Conservation (phyloP, 495 filamentous ascomycete genomes). For the Trichoderma asperelloides region DNA sequence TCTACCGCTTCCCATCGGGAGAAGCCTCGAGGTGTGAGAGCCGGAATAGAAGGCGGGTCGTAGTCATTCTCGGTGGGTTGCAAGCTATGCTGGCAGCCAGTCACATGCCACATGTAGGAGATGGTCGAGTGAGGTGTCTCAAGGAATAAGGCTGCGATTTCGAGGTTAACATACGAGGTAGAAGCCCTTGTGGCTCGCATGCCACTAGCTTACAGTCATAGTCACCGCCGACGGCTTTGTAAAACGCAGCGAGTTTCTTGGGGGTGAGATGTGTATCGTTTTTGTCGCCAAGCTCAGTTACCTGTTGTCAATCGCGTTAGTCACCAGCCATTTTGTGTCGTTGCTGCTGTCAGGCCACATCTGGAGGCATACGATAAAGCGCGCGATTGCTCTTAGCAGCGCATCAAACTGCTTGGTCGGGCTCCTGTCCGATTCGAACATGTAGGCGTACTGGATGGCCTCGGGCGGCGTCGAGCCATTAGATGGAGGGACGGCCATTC, state of each 20-base stretch:
- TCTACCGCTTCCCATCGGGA: constrained; percentile 93
- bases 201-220: constrained; percentile 54
- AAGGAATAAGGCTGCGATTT: constrained; percentile 55
- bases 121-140: constrained; percentile 63
- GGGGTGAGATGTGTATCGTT: constrained; percentile 62
- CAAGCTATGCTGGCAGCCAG: constrained; percentile 79
- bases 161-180: neutral
- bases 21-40: constrained; percentile 74
- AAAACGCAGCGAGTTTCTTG: constrained; percentile 77
- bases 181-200: neutral
- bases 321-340: neutral
- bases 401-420: constrained; percentile 68
- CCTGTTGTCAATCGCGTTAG: constrained; percentile 25
- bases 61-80: constrained; percentile 60
- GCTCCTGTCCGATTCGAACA: constrained; percentile 73
- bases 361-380: constrained; percentile 62
- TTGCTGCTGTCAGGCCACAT: neutral
- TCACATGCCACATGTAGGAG: constrained; percentile 83
- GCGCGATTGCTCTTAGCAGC: constrained; percentile 68
- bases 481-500: constrained; percentile 1
- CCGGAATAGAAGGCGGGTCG: constrained; percentile 65
- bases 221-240: constrained; percentile 78
- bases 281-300: constrained; percentile 55
- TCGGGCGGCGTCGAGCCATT: constrained; percentile 26
- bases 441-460: constrained; percentile 54